Conservation (phyloP, 805 yeast genomes). For the Dipodascus albidus region DNA sequence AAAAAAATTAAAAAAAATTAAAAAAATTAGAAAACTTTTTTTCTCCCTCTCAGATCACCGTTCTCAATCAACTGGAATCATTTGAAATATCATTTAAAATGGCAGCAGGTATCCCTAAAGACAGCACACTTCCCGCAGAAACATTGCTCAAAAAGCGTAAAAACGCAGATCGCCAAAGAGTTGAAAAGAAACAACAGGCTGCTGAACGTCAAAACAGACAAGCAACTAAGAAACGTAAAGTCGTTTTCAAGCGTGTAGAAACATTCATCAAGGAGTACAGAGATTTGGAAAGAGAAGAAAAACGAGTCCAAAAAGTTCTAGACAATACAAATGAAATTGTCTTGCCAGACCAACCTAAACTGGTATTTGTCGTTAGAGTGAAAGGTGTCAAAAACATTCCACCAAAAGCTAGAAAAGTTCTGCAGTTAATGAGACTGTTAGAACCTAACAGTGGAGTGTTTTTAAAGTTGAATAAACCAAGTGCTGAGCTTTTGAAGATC, state of each 20-base stretch:
- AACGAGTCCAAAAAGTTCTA: slow-evolving; percentile 81
- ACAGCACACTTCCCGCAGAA: slow-evolving; percentile 35
- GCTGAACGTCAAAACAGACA: slow-evolving; percentile 24
- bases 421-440: slow-evolving; percentile 65
- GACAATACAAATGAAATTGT: slow-evolving; percentile 89
- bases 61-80: not conserved
- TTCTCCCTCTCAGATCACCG: not conserved
- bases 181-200: slow-evolving; percentile 40
- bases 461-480: slow-evolving; percentile 70
- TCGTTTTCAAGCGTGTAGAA: slow-evolving; percentile 87
- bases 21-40: not conserved
- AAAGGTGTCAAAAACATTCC: slow-evolving; percentile 94
- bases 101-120: not conserved
- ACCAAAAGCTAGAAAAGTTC: slow-evolving; percentile 74
- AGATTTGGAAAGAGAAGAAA: slow-evolving; percentile 75
- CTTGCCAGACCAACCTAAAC: slow-evolving; percentile 70
- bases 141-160: slow-evolving; percentile 48
- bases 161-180: slow-evolving; percentile 45
- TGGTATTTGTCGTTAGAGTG: slow-evolving; percentile 94
- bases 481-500: slow-evolving; percentile 61
- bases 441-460: slow-evolving; percentile 75
- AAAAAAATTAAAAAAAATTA: not conserved
- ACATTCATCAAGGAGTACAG: slow-evolving; percentile 92
- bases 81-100: not conserved
- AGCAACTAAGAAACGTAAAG: slow-evolving; percentile 28